Conservation (phyloP, 208 protist genomes). For the Strigomonas culicis region DNA sequence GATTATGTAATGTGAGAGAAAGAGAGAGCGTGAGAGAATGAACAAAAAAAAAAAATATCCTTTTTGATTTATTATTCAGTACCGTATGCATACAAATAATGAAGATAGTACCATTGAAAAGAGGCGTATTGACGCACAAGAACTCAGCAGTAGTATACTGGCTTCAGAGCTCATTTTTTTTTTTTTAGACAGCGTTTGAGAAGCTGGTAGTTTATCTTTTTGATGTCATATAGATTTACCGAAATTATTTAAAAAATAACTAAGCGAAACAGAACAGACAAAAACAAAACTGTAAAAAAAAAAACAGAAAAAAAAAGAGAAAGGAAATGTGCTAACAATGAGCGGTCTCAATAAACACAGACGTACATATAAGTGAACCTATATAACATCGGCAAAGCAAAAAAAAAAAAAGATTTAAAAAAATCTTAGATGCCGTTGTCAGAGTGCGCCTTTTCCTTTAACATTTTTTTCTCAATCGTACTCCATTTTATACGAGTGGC, state of each 20-base stretch:
- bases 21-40: slow-evolving; percentile 6
- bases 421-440: background rate
- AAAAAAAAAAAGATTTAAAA: slow-evolving; percentile 19
- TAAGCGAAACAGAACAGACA: slow-evolving; percentile 11
- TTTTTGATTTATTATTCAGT: background rate
- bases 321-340: background rate
- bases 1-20: background rate
- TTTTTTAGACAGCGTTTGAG: background rate
- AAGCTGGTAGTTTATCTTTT: background rate
- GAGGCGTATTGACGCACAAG: background rate
- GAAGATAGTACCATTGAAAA: background rate
- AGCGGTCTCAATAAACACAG: background rate
- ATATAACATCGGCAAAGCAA: background rate
- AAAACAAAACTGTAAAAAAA: slow-evolving; percentile 6
- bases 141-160: background rate
- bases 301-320: slow-evolving; percentile 16
- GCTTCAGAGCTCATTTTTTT: background rate
- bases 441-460: background rate
- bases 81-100: background rate
- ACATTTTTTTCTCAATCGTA: background rate
- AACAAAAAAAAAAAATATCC: slow-evolving; percentile 14
- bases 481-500: background rate
- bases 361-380: background rate
- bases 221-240: background rate
- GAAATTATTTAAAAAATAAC: background rate